phyloP scores from a whole-genome alignment of 2,329 filamentous ascomycete species.

The Ceratocystis ficicola region DNA sequence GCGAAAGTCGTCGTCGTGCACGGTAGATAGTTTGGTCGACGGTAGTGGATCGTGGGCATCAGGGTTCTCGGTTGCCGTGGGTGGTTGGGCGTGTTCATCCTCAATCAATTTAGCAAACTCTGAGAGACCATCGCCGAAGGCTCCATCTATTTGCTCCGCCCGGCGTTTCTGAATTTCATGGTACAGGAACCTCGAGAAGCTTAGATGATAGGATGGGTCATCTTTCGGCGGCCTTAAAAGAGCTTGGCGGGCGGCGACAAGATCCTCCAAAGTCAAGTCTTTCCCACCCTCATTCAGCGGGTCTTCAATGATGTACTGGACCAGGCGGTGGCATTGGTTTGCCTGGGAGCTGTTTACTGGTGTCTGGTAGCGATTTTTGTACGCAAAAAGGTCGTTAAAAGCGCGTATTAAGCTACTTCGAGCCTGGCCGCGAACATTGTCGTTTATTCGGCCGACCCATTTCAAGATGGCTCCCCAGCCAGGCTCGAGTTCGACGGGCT shows the following conservation, averaged over 20 bases:
- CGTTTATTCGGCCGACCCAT: slow-evolving; percentile 49
- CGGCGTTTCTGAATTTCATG: slow-evolving; percentile 25
- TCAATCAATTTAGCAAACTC: slow-evolving; percentile 22
- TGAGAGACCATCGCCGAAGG: slow-evolving; percentile 23
- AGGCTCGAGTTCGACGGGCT: slow-evolving; percentile 43
- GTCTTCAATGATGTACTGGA: slow-evolving; percentile 45
- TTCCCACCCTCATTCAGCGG: slow-evolving; percentile 29
- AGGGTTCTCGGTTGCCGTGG: slow-evolving; percentile 22
- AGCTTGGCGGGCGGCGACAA: slow-evolving; percentile 36
- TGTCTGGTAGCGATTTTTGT: slow-evolving; percentile 38
- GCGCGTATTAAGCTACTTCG: slow-evolving; percentile 52
- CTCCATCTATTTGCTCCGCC: slow-evolving; percentile 17
- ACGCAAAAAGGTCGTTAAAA: slow-evolving; percentile 50
- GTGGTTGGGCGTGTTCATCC: slow-evolving; percentile 23
- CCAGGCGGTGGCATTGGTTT: slow-evolving; percentile 41
- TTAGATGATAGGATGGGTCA: slow-evolving; percentile 35
- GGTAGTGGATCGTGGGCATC: slow-evolving; percentile 18
- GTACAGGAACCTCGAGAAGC: slow-evolving; percentile 37
- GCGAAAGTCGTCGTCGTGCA: slow-evolving; percentile 29
- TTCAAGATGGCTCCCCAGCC: slow-evolving; percentile 62
- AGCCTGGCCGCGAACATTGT: slow-evolving; percentile 52
- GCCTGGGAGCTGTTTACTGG: slow-evolving; percentile 56
- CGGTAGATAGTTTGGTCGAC: neutral
- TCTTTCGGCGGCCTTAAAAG: slow-evolving; percentile 36
- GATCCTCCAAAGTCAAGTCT: slow-evolving; percentile 32